Percentiles rank a stretch among this genome's conserved stretches.
phyloP scores from a whole-genome alignment of 2,329 filamentous ascomycete species.

The Truncatella angustata region DNA sequence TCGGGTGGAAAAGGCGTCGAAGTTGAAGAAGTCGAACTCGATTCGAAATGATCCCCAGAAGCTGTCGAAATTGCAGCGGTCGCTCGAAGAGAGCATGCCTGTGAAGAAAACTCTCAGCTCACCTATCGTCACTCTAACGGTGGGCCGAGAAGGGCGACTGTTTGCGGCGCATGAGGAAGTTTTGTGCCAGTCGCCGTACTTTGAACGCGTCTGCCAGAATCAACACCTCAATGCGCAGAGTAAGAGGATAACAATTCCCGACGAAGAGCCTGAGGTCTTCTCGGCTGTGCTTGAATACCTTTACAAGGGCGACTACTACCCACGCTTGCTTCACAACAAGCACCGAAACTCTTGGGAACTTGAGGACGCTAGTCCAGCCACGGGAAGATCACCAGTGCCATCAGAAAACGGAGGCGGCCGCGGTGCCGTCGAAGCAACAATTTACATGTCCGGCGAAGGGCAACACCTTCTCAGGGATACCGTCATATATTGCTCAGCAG shows the following conservation, averaged over 20 bases:
- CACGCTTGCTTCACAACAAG: constrained; percentile 83
- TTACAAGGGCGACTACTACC: constrained; percentile 96
- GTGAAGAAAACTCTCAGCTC: constrained; percentile 41
- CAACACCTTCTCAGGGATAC: constrained; percentile 87
- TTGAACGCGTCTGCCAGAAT: constrained; percentile 68
- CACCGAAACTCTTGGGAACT: constrained; percentile 85
- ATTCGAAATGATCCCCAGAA: constrained; percentile 69
- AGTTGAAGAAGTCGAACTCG: constrained; percentile 69
- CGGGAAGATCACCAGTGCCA: constrained; percentile 39
- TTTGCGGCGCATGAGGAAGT: constrained; percentile 96
- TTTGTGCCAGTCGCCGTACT: constrained; percentile 81
- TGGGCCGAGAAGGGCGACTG: constrained; percentile 81
- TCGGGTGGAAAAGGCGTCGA: constrained; percentile 84
- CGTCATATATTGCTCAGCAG: constrained; percentile 88
- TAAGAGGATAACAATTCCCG: constrained; percentile 71
- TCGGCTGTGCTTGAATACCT: constrained; percentile 93
- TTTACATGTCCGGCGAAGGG: constrained; percentile 72
- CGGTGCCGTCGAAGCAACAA: constrained; percentile 66
- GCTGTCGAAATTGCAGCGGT: constrained; percentile 82
- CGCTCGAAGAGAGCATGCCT: constrained; percentile 54
- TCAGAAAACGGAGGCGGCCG: constrained; percentile 37
- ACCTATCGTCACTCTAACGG: constrained; percentile 82
- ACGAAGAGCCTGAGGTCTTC: constrained; percentile 87
- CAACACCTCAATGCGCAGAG: constrained; percentile 73
- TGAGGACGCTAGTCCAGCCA: constrained; percentile 60